phyloP scores from a whole-genome alignment of 2,329 filamentous ascomycete genomes.

The Calycina marina region DNA sequence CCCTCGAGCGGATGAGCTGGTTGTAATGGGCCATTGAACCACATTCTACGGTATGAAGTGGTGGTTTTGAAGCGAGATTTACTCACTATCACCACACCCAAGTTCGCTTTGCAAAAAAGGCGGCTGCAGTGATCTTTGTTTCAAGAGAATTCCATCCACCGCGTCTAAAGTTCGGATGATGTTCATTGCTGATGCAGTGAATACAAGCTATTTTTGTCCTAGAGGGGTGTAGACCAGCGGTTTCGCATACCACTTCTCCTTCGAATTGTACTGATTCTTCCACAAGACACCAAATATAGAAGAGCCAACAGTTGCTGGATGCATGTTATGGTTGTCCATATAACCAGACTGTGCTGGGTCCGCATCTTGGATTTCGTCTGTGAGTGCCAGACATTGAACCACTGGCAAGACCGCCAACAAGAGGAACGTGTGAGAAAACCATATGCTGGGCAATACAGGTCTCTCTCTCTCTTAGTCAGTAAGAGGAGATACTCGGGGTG shows the following conservation, averaged over 20 bases:
- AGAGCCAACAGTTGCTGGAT: slow-evolving; percentile 40
- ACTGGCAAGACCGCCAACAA: background rate
- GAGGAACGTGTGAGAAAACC: background rate
- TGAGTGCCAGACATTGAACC: background rate
- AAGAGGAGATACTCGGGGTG: no score
- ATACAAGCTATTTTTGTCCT: slow-evolving; percentile 35
- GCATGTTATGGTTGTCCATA: slow-evolving; percentile 42
- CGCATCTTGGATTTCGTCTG: background rate
- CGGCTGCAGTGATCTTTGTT: slow-evolving; percentile 31
- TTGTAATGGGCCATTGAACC: no score
- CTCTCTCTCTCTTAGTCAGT: no score
- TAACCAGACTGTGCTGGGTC: background rate
- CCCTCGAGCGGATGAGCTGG: no score
- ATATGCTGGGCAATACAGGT: no score
- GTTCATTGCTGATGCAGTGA: slow-evolving; percentile 41
- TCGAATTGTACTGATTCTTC: slow-evolving; percentile 23
- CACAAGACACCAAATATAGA: slow-evolving; percentile 41
- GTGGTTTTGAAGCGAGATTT: no score
- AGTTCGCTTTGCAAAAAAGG: slow-evolving; percentile 33
- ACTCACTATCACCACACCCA: slow-evolving; percentile 32
- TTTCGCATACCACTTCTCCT: slow-evolving; percentile 33
- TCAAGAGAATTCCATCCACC: slow-evolving; percentile 36
- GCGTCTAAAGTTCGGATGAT: slow-evolving; percentile 42
- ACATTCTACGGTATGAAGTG: no score
- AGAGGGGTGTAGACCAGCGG: slow-evolving; percentile 37